Percentiles rank a stretch among this genome's conserved stretches.
Conservation (phyloP, 2,329 filamentous ascomycete species). For the Colletotrichum eremochloae region DNA sequence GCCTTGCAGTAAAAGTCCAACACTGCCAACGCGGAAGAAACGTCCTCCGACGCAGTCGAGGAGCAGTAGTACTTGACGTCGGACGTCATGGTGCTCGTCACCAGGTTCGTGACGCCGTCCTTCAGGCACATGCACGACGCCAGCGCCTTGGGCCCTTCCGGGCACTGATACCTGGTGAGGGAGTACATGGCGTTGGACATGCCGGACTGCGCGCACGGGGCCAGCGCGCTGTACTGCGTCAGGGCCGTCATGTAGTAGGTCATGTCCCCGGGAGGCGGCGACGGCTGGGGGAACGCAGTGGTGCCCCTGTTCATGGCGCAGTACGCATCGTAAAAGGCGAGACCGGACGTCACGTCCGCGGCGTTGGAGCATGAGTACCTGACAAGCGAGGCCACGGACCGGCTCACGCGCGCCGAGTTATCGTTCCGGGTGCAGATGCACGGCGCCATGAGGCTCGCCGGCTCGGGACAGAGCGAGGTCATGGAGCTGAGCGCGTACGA, state of each 20-base stretch:
- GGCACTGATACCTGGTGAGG: constrained; percentile 58
- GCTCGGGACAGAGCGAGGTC: constrained; percentile 52
- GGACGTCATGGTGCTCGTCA: constrained; percentile 60
- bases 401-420: constrained; percentile 59
- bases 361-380: constrained; percentile 61
- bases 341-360: constrained; percentile 62
- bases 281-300: constrained; percentile 60
- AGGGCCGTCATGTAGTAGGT: constrained; percentile 68
- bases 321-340: constrained; percentile 65
- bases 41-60: constrained; percentile 58
- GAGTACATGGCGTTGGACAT: constrained; percentile 57
- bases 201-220: constrained; percentile 59
- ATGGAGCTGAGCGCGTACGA: constrained; percentile 56
- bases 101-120: constrained; percentile 57
- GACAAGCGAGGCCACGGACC: constrained; percentile 58
- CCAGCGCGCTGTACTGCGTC: constrained; percentile 59
- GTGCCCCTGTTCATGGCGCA: constrained; percentile 65
- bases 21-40: constrained; percentile 61
- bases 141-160: constrained; percentile 60
- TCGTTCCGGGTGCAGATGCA: constrained; percentile 67
- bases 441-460: constrained; percentile 59
- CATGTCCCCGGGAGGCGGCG: constrained; percentile 66
- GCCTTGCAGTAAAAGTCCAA: constrained; percentile 65
- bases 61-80: constrained; percentile 60
- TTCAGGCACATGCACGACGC: constrained; percentile 68